Evolutionary conservation across 202 grass and related monocot genomes (phyloP).

Genomic region (Digitaria exilis): DNA sequence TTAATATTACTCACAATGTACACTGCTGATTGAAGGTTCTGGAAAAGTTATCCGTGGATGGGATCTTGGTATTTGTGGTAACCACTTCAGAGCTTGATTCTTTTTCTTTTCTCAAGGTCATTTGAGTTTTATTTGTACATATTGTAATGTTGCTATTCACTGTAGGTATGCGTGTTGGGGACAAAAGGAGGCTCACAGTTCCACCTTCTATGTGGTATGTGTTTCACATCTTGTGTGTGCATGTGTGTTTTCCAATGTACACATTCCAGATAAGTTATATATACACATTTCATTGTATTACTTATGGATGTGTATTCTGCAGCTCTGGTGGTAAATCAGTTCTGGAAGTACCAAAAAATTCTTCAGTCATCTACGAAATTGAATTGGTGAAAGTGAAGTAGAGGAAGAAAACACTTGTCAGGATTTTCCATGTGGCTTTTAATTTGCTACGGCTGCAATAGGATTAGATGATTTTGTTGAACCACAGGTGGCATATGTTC

Average conservation of each 20-base stretch:
- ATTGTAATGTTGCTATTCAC: background rate
- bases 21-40: slow-evolving; percentile 49
- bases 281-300: background rate
- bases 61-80: slow-evolving; percentile 78
- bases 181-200: slow-evolving; percentile 68
- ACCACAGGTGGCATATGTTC: background rate
- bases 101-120: background rate
- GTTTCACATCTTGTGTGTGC: background rate
- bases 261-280: background rate
- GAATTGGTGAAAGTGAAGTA: slow-evolving; percentile 65
- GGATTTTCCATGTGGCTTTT: background rate
- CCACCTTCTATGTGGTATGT: slow-evolving; percentile 78
- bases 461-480: background rate
- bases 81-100: slow-evolving; percentile 2
- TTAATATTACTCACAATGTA: slow-evolving; percentile 24
- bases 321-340: slow-evolving; percentile 53
- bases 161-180: slow-evolving; percentile 66
- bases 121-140: background rate
- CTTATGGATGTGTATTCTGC: too few species aligned
- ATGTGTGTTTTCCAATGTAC: background rate
- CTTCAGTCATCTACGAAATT: slow-evolving; percentile 78
- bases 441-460: background rate
- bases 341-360: slow-evolving; percentile 59
- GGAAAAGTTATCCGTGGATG: slow-evolving; percentile 75
- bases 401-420: background rate